Evolutionary conservation across 1,284 basidiomycete genomes (phyloP).

Genomic region (Malassezia nana): DNA sequence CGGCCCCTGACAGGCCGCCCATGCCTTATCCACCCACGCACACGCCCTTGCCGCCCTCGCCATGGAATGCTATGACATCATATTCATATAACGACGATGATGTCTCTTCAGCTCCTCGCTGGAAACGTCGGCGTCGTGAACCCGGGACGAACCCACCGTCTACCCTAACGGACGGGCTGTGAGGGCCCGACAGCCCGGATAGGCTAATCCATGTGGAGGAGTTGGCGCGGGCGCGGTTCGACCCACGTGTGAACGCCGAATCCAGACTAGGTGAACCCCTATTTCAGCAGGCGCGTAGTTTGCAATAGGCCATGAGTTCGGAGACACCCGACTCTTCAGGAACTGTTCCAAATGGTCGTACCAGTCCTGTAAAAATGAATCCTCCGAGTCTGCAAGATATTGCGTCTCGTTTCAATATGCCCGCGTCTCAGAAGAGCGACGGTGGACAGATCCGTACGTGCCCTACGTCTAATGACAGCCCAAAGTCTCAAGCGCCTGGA

Average conservation of each 20-base stretch:
- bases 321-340: background rate
- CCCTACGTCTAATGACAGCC: background rate
- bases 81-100: background rate
- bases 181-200: background rate
- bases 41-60: background rate
- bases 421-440: background rate
- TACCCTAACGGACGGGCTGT: background rate
- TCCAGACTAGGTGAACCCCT: background rate
- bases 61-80: background rate
- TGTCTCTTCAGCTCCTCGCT: background rate
- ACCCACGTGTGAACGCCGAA: slow-evolving; percentile 1
- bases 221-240: background rate
- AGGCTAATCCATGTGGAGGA: background rate
- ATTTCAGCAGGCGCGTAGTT: background rate
- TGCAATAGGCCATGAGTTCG: background rate
- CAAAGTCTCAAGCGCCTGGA: slow-evolving; percentile 10
- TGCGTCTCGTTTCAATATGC: slow-evolving; percentile 12
- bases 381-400: slow-evolving; percentile 9
- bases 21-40: background rate
- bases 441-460: background rate
- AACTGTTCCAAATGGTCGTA: background rate
- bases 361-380: slow-evolving; percentile 2
- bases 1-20: background rate
- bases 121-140: background rate
- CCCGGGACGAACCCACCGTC: background rate